Base-by-base conservation (phyloP, 352 stramenopile genomes). In the Globisporangium ultimum region DNA sequence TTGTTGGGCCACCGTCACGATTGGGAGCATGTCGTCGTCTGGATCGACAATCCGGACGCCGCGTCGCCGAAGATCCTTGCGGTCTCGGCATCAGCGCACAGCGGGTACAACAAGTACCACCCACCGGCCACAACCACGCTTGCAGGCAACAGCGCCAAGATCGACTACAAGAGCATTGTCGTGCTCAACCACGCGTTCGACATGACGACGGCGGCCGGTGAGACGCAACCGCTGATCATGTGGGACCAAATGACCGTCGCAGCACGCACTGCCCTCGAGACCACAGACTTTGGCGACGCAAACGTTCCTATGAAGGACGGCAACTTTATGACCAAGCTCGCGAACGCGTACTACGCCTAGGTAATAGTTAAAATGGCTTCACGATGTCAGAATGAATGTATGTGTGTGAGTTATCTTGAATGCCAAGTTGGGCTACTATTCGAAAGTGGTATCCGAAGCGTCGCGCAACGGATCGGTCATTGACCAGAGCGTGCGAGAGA, bases 21-120 rank as follows among this genome's bases (percentile, higher is more conserved):
- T 22, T 80, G 71, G 71, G 60, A 73, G 58, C 58, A 63, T 32
- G 62, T 68, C 21, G 59, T 80, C 6, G 71, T 80, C 8, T 75
- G 71, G 71, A 70, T 80, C 40, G 64, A 72, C 48, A 68, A 70
- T 36, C 63, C 67, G 32, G 43, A 58, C 7, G 32, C 20, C 7
- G n/a, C 48, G 4, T 64, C 67, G 45, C 67, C 67, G 32, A 67
- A 41, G 9, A 61, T 72, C 28, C 34, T 65, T 1, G 62, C 9
- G 0, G 58, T 73, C 2, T 54, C 66, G 0, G 24, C 24, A 32
- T 32, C 24, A 5, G 24, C 24, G 24, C 24, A 32, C 24, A 32
- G 24, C 24, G 24, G 24, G 24, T 32, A 32, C 24, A 32, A 32
- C 24, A 32, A 32, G 24, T 32, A 32, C 24, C 5, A 32, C 24